phyloP scores from a whole-genome alignment of 2,329 filamentous ascomycete species.

The Dactylellina drechsleri region DNA sequence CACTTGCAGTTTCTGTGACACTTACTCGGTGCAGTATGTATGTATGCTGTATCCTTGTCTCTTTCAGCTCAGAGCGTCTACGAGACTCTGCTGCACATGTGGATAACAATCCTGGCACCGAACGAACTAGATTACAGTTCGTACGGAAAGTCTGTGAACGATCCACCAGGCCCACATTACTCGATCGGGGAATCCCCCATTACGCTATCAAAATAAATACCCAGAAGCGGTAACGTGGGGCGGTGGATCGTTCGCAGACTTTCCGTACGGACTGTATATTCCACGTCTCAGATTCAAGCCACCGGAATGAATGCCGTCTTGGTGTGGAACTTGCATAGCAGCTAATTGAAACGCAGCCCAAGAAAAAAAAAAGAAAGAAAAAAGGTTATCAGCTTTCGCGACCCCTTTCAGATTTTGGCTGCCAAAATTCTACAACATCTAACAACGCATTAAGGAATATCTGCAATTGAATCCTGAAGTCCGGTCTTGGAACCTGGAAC shows the following conservation, averaged over 20 bases:
- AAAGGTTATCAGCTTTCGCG: no score
- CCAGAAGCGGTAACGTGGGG: no score
- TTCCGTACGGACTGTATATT: no score
- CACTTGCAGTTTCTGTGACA: not conserved
- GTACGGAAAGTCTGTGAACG: no score
- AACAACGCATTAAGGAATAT: conserved; percentile 2
- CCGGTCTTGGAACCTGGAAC: no score
- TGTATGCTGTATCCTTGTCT: not conserved
- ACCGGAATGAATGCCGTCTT: conserved; percentile 24
- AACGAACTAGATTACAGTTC: no score
- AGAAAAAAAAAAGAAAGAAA: not conserved
- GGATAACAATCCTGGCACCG: not conserved
- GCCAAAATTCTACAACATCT: not conserved
- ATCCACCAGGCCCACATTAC: no score
- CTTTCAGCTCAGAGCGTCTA: not conserved
- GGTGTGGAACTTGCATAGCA: conserved; percentile 16
- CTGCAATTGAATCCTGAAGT: no score
- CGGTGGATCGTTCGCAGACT: no score
- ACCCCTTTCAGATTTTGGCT: no score
- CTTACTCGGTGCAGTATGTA: not conserved
- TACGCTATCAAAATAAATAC: no score
- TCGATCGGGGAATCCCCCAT: no score
- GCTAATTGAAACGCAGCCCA: conserved; percentile 2
- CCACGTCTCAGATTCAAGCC: conserved; percentile 9
- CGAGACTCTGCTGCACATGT: not conserved